Percentiles rank a stretch among this genome's conserved stretches.
phyloP scores from a whole-genome alignment of 768 basidiomycete species.

The Russula sp. region DNA sequence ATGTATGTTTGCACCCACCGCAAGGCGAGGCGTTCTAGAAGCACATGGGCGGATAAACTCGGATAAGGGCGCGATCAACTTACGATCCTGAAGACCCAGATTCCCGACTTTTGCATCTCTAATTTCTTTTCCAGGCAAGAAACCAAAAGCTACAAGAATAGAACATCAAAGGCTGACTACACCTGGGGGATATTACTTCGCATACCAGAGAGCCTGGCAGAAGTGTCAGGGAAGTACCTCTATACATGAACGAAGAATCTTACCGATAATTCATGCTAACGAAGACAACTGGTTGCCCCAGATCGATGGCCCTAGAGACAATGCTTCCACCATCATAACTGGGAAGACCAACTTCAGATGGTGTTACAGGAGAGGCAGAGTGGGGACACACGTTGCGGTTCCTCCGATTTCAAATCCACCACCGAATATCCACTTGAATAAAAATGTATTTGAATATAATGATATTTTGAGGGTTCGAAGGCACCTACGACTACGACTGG shows the following conservation, averaged over 20 bases:
- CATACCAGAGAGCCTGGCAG: conserved; percentile 18
- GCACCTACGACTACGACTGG: conserved; percentile 27
- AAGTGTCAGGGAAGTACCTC: neutral
- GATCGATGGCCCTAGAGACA: conserved; percentile 27
- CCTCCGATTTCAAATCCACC: conserved; percentile 22
- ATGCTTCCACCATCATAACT: conserved; percentile 26
- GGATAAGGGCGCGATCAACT: conserved; percentile 23
- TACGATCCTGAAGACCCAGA: conserved; percentile 62
- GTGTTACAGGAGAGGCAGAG: neutral
- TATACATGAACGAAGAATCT: neutral
- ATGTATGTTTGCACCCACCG: conserved; percentile 67
- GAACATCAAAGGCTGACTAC: neutral
- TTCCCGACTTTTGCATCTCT: conserved; percentile 50
- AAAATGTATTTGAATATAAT: neutral
- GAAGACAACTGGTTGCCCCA: conserved; percentile 25
- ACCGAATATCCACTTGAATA: conserved; percentile 27
- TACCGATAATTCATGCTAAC: conserved; percentile 30
- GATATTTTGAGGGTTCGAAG: neutral
- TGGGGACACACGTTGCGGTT: conserved; percentile 9
- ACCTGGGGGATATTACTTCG: neutral
- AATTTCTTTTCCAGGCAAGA: conserved; percentile 47
- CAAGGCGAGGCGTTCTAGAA: conserved; percentile 48
- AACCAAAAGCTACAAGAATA: conserved; percentile 38
- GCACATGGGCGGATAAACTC: neutral
- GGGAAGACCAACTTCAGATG: neutral